phyloP scores from a whole-genome alignment of 192 early-diverging fungal species.

The Backusella sp. region DNA sequence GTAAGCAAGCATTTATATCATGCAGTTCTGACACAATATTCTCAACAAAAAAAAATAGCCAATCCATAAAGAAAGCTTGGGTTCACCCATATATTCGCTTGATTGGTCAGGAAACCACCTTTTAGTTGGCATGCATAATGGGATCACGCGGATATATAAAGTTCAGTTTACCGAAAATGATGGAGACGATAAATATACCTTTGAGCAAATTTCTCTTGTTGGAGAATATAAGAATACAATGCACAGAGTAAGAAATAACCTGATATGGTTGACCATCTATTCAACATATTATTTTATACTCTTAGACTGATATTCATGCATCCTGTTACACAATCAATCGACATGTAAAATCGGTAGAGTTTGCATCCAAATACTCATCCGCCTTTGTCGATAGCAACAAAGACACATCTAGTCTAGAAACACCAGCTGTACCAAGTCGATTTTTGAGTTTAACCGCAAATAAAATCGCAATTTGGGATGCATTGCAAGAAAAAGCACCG shows the following conservation, averaged over 20 bases:
- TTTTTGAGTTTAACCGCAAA: conserved; percentile 13
- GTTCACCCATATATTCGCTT: conserved; percentile 20
- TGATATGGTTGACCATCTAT: background rate
- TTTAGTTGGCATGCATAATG: conserved; percentile 16
- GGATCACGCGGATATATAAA: background rate
- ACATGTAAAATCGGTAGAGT: conserved; percentile 14
- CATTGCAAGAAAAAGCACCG: background rate
- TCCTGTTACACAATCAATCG: background rate
- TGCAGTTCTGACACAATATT: background rate
- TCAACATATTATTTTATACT: background rate
- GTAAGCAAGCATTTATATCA: background rate
- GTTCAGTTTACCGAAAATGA: background rate
- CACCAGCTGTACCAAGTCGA: background rate
- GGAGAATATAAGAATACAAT: background rate
- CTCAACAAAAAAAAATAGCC: background rate
- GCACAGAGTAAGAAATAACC: background rate
- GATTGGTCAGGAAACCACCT: conserved; percentile 7
- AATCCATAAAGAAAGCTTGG: conserved; percentile 4
- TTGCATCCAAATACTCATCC: conserved; percentile 6
- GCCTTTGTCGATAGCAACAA: background rate
- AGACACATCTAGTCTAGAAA: background rate
- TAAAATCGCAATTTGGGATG: conserved; percentile 19
- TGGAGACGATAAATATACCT: background rate
- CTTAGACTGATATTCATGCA: background rate
- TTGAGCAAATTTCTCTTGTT: background rate